These are phyloP conservation scores for Fusarium robinianum DNA, from an alignment of 2,329 filamentous ascomycete genomes.

Conservation along the genomic window DNA sequence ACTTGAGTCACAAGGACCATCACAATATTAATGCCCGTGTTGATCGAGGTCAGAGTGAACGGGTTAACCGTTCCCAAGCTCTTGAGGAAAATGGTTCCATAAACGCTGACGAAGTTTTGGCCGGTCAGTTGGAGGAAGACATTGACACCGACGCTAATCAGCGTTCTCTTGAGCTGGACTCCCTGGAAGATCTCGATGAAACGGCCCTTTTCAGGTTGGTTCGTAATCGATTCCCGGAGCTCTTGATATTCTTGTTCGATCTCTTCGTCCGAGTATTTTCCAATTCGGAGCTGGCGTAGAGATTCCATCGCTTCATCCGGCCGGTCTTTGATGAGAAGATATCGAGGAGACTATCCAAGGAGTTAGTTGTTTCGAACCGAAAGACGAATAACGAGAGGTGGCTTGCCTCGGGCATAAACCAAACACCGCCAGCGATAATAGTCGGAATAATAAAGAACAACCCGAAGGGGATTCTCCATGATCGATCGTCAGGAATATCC, in stretches of 20 bases:
- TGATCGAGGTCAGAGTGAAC: slow-evolving; percentile 32
- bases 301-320: slow-evolving; percentile 35
- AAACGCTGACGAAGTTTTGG: slow-evolving; percentile 34
- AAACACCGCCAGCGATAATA: slow-evolving; percentile 35
- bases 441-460: slow-evolving; percentile 42
- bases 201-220: slow-evolving; percentile 21
- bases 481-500: slow-evolving; percentile 33
- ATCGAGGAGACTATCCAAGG: slow-evolving; percentile 31
- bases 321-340: slow-evolving; percentile 36
- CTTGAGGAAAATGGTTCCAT: slow-evolving; percentile 38
- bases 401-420: slow-evolving; percentile 34
- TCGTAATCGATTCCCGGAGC: slow-evolving; percentile 28
- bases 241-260: slow-evolving; percentile 27
- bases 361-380: neutral
- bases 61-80: slow-evolving; percentile 37
- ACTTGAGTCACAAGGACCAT: slow-evolving; percentile 27
- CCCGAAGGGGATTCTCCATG: slow-evolving; percentile 43
- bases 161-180: slow-evolving; percentile 29
- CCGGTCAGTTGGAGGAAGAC: slow-evolving; percentile 39
- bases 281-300: slow-evolving; percentile 31
- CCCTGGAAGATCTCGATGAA: slow-evolving; percentile 23
- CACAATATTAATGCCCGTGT: slow-evolving; percentile 37
- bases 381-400: neutral
- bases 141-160: slow-evolving; percentile 34
- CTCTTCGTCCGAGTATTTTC: slow-evolving; percentile 29